phyloP scores from a whole-genome alignment of 257 asterid species.

The Rubia yunnanensis region DNA sequence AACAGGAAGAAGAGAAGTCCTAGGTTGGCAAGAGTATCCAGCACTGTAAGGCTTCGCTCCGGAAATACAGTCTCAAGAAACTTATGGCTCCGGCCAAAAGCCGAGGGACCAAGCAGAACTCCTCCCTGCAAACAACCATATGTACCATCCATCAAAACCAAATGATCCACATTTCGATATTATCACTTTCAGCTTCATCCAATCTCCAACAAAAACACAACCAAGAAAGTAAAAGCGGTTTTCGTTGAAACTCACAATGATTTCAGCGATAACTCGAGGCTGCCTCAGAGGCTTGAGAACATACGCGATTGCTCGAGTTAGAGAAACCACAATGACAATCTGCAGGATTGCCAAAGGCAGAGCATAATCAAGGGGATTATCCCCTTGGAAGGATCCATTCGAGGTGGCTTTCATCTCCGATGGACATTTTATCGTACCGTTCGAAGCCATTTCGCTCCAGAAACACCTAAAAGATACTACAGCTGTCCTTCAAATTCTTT shows the following conservation, averaged over 20 bases:
- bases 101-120: conserved; percentile 77
- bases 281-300: conserved; percentile 57
- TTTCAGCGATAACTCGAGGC: conserved; percentile 85
- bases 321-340: conserved; percentile 45
- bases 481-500: not conserved
- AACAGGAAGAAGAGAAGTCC: conserved; percentile 77
- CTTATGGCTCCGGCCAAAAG: conserved; percentile 45
- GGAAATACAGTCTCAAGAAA: conserved; percentile 58
- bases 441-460: conserved; percentile 16
- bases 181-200: too few relatives aligned
- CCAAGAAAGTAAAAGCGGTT: too few relatives aligned
- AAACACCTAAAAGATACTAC: not conserved
- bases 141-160: not conserved
- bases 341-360: conserved; percentile 65
- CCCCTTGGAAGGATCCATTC: conserved; percentile 69
- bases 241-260: conserved; percentile 51
- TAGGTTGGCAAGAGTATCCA: conserved; percentile 71
- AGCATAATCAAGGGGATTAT: conserved; percentile 58
- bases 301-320: conserved; percentile 52
- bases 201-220: too few relatives aligned
- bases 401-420: conserved; percentile 69
- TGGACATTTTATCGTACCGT: conserved; percentile 26
- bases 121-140: conserved; percentile 50
- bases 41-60: conserved; percentile 46
- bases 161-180: too few relatives aligned